These are phyloP conservation scores for Apiospora kogelbergensis DNA, from an alignment of 2,329 filamentous ascomycete genomes.

Conservation along the genomic window DNA sequence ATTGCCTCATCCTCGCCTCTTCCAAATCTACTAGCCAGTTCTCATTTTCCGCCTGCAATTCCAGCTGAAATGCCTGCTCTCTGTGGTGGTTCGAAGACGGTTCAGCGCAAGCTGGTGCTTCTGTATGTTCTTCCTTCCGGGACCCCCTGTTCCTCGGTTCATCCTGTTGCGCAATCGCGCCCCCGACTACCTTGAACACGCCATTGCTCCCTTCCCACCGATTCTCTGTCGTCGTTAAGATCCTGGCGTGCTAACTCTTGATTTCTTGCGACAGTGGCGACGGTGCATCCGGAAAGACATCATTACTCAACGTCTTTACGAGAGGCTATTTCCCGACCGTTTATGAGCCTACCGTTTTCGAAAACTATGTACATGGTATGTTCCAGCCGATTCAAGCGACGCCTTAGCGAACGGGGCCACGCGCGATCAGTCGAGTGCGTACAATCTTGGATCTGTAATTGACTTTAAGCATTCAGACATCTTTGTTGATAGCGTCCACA, in stretches of 20 bases:
- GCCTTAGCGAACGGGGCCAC: background rate
- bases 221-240: background rate
- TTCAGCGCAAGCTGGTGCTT: conserved; percentile 94
- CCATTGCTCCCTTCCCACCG: background rate
- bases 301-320: conserved; percentile 95
- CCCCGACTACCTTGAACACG: background rate
- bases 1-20: background rate
- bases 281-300: conserved; percentile 96
- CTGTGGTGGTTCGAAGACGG: conserved; percentile 77
- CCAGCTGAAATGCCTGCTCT: conserved; percentile 41
- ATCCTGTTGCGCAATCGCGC: background rate
- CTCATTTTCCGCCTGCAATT: background rate
- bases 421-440: background rate
- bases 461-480: conserved; percentile 66
- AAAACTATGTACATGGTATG: conserved; percentile 97
- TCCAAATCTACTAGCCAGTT: background rate
- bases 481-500: conserved; percentile 95
- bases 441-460: background rate
- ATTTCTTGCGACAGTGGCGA: conserved; percentile 66
- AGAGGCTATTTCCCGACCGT: conserved; percentile 99
- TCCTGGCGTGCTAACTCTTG: background rate
- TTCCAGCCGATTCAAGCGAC: conserved; percentile 9
- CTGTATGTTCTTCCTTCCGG: conserved; percentile 57
- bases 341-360: conserved; percentile 97
- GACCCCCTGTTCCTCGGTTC: conserved; percentile 20